Base-by-base conservation (phyloP, 164 flowering plant species). In the Vitis riparia region DNA sequence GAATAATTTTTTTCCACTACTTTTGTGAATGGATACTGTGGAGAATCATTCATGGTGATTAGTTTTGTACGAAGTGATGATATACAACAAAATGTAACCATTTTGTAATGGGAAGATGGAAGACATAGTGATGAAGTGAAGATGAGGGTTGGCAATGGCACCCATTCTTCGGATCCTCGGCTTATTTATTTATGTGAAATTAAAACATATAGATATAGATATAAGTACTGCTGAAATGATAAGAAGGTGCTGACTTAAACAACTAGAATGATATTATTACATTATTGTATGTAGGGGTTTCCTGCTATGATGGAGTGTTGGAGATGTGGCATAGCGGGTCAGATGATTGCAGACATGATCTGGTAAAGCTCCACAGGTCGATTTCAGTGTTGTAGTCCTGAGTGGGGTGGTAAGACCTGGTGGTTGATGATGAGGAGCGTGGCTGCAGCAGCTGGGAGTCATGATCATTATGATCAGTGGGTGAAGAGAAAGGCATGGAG, bases 281-380 rank as follows among this genome's bases (percentile, higher is more conserved):
- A 69, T 63, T 4, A 6, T 63, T 4, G 7, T 37, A 15, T 52
- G 5, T 63, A 9, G 29, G 8, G 61, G 53, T 53, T 49, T 74
- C 75, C 78, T 5, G 79, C 79, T 80, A 83, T 70, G 68, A 64
- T 15, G 83, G 53, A 30, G n/a, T 11, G 27, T 66, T 71, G 6
- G 69, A 84, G 77, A 87, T 58, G 73, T 86, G 91, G 70, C 84
- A 73, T 5, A 84, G 19, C 2, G 89, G 88, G 76, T 87, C 91
- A 0, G 86, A 72, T 0, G 76, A 73, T 11, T 66, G 58, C 50
- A 60, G 89, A 85, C 2, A 76, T 11, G 85, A 74, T 51, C 85
- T 65, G 14, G 83, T 72, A 50, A 84, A 84, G 62, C 74, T 81
- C 97, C 93, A 90, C 0, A 85, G 80, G 72, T 87, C 92, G 2